Percentiles rank a stretch among this genome's conserved stretches.
Conservation (phyloP, 306 rosid species). For the Hylodesmum podocarpum region DNA sequence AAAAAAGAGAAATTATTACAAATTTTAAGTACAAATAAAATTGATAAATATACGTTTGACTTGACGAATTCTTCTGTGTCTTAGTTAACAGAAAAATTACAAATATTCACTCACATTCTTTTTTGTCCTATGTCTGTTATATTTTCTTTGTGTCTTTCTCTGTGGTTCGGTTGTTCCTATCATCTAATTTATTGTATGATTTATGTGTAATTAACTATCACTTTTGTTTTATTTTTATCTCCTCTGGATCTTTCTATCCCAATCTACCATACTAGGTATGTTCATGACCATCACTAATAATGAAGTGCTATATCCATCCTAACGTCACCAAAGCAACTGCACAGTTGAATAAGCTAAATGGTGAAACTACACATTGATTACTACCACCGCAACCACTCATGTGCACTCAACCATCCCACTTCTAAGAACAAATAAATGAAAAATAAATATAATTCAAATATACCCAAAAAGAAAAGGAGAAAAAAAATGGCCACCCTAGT, state of each 20-base stretch:
- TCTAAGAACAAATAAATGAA: background rate
- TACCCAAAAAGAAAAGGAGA: background rate
- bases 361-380: background rate
- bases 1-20: background rate
- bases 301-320: background rate
- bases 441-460: background rate
- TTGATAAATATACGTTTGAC: background rate
- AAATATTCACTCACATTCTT: no score
- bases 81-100: no score
- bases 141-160: no score
- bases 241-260: background rate
- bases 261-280: background rate
- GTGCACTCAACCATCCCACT: background rate
- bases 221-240: background rate
- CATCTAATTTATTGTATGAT: no score
- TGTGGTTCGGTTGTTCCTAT: no score
- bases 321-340: slow-evolving; percentile 18
- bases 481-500: background rate
- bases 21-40: background rate
- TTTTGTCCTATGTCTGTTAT: no score
- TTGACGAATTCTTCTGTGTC: background rate
- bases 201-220: no score
- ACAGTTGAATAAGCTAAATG: background rate
- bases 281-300: background rate
- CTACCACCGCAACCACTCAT: background rate